These are phyloP conservation scores for Cyathus striatus DNA, from an alignment of 768 basidiomycete species.

Conservation along the genomic window DNA sequence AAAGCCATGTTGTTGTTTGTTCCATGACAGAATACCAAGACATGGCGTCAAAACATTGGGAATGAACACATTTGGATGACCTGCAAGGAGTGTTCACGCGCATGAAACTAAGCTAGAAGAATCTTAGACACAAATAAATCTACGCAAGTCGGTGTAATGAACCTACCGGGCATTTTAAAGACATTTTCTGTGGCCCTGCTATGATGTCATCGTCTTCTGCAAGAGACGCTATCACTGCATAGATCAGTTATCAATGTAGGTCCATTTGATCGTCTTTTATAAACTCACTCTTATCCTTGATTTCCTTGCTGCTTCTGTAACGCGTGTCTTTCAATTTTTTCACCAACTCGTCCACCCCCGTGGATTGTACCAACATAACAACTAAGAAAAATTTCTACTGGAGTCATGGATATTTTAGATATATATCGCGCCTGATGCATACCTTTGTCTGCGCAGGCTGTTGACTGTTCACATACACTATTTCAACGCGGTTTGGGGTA, in stretches of 20 bases:
- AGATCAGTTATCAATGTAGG: not conserved
- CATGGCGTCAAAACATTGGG: conserved; percentile 92
- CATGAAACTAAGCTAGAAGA: conserved; percentile 69
- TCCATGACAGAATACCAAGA: conserved; percentile 96
- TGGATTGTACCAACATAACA: conserved; percentile 80
- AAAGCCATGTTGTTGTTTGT: conserved; percentile 92
- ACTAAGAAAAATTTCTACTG: conserved; percentile 80
- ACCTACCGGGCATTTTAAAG: conserved; percentile 89
- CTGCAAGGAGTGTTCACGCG: conserved; percentile 83
- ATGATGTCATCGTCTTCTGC: conserved; percentile 88
- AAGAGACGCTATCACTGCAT: conserved; percentile 50
- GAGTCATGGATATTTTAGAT: too few relatives aligned
- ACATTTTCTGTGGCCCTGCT: conserved; percentile 85
- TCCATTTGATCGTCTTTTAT: not conserved
- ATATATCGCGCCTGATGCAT: conserved; percentile 12
- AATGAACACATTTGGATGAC: conserved; percentile 81
- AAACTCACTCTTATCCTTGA: conserved; percentile 62
- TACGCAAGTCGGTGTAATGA: not conserved
- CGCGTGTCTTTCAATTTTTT: conserved; percentile 65
- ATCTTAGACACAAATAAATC: conserved; percentile 11
- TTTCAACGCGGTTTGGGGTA: conserved; percentile 67
- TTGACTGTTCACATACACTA: conserved; percentile 88
- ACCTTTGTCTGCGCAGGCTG: conserved; percentile 74
- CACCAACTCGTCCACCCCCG: conserved; percentile 65
- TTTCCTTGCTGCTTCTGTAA: conserved; percentile 55